Evolutionary conservation across 2,329 filamentous ascomycete species (phyloP), one percentile per base, ranked within the genome.

Genomic region (Huntiella savannae): DNA sequence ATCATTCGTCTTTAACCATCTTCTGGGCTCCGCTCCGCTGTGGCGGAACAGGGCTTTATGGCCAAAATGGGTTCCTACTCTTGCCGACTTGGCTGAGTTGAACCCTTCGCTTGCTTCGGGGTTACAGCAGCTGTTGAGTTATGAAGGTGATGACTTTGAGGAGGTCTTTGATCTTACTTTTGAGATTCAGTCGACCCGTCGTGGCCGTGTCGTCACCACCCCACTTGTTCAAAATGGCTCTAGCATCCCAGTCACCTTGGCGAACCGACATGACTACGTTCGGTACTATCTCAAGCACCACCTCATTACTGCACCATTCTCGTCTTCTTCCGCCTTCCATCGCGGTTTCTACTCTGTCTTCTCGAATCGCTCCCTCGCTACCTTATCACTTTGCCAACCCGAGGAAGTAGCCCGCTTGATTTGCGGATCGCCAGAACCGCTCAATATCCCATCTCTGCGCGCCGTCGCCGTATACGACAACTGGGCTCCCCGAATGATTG

Each of bases 261-360:
- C 69, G 12, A 95, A 94, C 54, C 73, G 84, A 22, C 74, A 75
- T 52, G 86, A 94, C 55, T 95, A 88, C 55, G 85, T 94, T 45
- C 80, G 88, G 53, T 66, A 85, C 2, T 93, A 93, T 57, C 73
- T 93, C 7, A 75, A 77, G 35, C 82, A 88, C 57, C 60, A 88
- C 7, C 73, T 95, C 8, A 85, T 94, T 55, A 77, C 70, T 5
- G 73, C 82, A 1, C 81, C 94, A 1, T 66, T 73, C 35, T 73
- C 83, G 36, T 86, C 94, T 56, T 95, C 92, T 53, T 85, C 93
- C 57, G 86, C 87, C 1, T 95, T 95, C 68, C 91, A 91, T 58
- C 75, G 86, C 46, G 87, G 87, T 1, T 95, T 95, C 61, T 95
- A 85, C 59, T 92, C 82, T 0, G 84, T 94, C 22, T 93, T 85